Base-by-base conservation (phyloP, 805 yeast species). In the Candida chilensis region DNA sequence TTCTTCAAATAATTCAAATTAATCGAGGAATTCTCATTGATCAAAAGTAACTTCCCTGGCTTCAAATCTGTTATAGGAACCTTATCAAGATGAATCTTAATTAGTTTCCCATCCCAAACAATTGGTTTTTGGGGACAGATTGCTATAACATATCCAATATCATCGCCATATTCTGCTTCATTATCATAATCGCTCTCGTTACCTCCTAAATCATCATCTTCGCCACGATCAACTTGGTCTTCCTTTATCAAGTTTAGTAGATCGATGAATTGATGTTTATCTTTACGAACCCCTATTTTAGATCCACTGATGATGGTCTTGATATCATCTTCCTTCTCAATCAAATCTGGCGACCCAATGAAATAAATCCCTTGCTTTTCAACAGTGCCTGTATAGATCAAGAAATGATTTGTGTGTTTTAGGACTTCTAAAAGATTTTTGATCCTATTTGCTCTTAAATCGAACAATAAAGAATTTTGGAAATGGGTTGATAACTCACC, bases 101-200 rank as follows among this genome's bases (percentile, higher is more conserved):
- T 66, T 38, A 81, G 76, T 12, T 72, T 67, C 4, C 96, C 96
- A 37, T 82, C 87, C 97, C 97, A 90, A 29, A 83, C 74, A 53
- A 88, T 69, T 0, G 96, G 94, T 43, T 84, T 84, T 3, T 78
- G 67, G 1, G 95, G 87, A 42, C 84, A 77, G 4, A 88, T 53
- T 0, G 85, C 79, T 17, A 87, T 43, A 10, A 85, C 68, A 39
- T 83, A 85, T 0, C 86, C 83, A 17, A 61, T 50, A 16, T 61
- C 57, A n/a, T 46, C 54, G 10, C 44, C 47, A 18, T 46, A 41
- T 36, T 48, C 62, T 37, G 41, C 56, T 37, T 32, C 29, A 30
- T 36, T 25, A 38, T 35, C 30, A 33, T 22, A 22, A 35, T 39
- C 19, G 35, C 32, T 22, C 19, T 31, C 13, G 33, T 27, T 27